Evolutionary conservation across 2,329 filamentous ascomycete genomes (phyloP).

Genomic region (Cadophora malorum): DNA sequence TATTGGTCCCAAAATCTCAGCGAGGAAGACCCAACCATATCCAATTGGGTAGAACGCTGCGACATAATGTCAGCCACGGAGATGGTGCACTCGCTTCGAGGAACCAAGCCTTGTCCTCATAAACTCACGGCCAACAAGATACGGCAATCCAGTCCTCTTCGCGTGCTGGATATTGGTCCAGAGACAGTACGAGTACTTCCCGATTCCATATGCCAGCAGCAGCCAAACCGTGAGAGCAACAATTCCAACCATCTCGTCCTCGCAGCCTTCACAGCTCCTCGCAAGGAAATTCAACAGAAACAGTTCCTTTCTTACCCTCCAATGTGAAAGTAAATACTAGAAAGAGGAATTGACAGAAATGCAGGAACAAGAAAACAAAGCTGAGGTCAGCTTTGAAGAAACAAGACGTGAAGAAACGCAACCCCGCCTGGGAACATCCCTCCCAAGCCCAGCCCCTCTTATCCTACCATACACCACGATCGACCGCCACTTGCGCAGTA

Average conservation of each 20-base stretch:
- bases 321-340: neutral
- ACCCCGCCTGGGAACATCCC: neutral
- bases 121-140: conserved; percentile 40
- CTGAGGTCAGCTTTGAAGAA: neutral
- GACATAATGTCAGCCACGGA: neutral
- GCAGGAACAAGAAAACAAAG: neutral
- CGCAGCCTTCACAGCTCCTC: neutral
- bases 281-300: neutral
- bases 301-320: neutral
- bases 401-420: neutral
- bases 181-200: conserved; percentile 1
- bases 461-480: neutral
- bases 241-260: conserved; percentile 6
- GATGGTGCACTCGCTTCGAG: too few relatives aligned
- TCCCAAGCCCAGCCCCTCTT: neutral
- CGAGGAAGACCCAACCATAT: conserved; percentile 21
- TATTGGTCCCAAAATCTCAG: conserved; percentile 26
- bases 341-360: neutral
- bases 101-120: neutral
- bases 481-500: neutral
- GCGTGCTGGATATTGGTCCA: conserved; percentile 35
- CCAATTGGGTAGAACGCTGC: conserved; percentile 25
- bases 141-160: conserved; percentile 40
- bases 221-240: neutral
- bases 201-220: conserved; percentile 1